Base-by-base conservation (phyloP, 2,329 filamentous ascomycete species). In the Elsinoe perseae region DNA sequence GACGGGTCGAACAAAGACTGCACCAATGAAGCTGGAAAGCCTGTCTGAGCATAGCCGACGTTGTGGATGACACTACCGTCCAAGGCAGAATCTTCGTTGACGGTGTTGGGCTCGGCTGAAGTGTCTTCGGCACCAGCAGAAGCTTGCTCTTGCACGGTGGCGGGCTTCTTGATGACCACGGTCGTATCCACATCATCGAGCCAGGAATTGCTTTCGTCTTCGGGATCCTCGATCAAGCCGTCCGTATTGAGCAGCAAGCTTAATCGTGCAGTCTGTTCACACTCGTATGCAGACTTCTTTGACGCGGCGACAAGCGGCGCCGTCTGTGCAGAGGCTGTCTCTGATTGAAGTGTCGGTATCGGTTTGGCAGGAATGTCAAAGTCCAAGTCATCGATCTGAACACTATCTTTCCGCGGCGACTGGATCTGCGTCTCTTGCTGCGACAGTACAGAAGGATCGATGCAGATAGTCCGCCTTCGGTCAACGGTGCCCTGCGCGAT, bases 401-500 rank as follows among this genome's bases (percentile, higher is more conserved):
- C 28, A 12, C 53, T 56, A 18, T 56, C 53, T 18, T 56, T 56
- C 8, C 53, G 38, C 7, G 40, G 38, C n/a, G 40, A 56, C 10
- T 21, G 3, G 9, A n/a, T 6, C 14, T 36, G n/a, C 18, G 25
- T 21, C 12, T 36, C 25, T 20, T 34, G 40, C 10, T 23, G 28
- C 28, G 42, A 53, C 34, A 44, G 16, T 10, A 58, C 16, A 3
- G 57, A 48, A 7, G 57, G 57, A 42, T 58, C 57, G 30, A 58
- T 58, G 36, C 52, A 58, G 10, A 34, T 16, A 6, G 48, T 53
- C 4, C 23, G 38, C 3, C 48, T 27, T 10, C 23, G 28, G 25
- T 30, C 23, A 4, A 32, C 23, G 12, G 42, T 46, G 6, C 20
- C 44, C 3, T 53, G 32, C 9, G 42, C n/a, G 2, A n/a, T 23